Conservation (phyloP, 352 stramenopile genomes). For the Phytophthora cactorum region DNA sequence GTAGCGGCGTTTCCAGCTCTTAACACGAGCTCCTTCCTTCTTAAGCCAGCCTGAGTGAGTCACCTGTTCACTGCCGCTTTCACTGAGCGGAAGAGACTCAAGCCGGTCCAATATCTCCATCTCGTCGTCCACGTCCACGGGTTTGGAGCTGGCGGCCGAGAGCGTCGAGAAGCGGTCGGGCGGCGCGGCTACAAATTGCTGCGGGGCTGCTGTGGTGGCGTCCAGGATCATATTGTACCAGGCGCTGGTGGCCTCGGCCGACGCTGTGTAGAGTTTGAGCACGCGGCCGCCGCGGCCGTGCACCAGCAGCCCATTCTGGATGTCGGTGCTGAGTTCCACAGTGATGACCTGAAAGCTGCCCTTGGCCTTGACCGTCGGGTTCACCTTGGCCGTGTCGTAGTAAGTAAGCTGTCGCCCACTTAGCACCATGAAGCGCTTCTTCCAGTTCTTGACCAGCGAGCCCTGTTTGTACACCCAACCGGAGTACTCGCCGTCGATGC, state of each 20-base stretch:
- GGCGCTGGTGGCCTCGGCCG: conserved; percentile 63
- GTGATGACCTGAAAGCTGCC: conserved; percentile 88
- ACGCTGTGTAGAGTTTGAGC: conserved; percentile 89
- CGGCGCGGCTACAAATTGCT: conserved; percentile 26
- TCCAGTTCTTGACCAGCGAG: conserved; percentile 83
- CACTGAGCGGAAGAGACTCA: conserved; percentile 60
- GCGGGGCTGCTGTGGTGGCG: conserved; percentile 42
- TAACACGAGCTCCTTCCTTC: conserved; percentile 80
- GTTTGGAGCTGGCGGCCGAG: conserved; percentile 28
- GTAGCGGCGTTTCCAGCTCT: conserved; percentile 85
- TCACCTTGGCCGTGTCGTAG: conserved; percentile 78
- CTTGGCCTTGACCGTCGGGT: conserved; percentile 67
- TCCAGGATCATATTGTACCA: conserved; percentile 85
- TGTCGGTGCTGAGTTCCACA: conserved; percentile 78
- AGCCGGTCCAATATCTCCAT: conserved; percentile 60
- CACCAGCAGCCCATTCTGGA: conserved; percentile 85
- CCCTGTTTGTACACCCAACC: conserved; percentile 90
- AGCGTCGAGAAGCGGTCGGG: conserved; percentile 54
- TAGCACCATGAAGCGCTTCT: conserved; percentile 89
- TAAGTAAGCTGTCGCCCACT: conserved; percentile 83
- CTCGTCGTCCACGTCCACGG: conserved; percentile 55
- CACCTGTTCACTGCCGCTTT: conserved; percentile 47
- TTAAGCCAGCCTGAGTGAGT: conserved; percentile 82
- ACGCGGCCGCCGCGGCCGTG: conserved; percentile 81
- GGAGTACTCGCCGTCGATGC: conserved; percentile 61